Evolutionary conservation across 306 rosid species (phyloP).

Genomic region (Castanea crenata): DNA sequence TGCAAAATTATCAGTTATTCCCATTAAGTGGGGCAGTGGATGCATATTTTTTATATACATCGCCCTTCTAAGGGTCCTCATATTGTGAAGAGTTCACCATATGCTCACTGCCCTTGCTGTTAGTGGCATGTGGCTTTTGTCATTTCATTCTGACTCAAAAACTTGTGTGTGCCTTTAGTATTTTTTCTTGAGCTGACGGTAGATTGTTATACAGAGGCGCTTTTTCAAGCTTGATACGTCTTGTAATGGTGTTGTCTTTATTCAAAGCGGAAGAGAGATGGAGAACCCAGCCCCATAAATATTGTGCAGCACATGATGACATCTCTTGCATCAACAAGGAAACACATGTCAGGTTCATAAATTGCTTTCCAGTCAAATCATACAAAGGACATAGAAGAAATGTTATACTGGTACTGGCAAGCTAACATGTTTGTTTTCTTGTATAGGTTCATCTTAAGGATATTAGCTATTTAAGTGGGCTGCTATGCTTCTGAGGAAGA

Average conservation of each 20-base stretch:
- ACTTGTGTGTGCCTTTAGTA: neutral
- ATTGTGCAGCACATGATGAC: constrained; percentile 76
- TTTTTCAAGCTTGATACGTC: constrained; percentile 84
- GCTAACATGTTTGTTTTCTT: constrained; percentile 13
- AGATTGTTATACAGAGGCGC: constrained; percentile 51
- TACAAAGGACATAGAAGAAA: constrained; percentile 19
- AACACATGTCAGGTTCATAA: constrained; percentile 77
- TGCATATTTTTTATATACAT: neutral
- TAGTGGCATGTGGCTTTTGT: neutral
- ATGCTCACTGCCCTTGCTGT: constrained; percentile 1
- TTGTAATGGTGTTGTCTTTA: constrained; percentile 83
- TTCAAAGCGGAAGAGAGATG: constrained; percentile 81
- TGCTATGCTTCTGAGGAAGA: constrained; percentile 99
- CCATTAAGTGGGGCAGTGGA: neutral
- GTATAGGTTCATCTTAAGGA: constrained; percentile 82
- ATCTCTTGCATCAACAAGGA: constrained; percentile 73
- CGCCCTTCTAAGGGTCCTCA: neutral
- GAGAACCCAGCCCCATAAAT: constrained; percentile 68
- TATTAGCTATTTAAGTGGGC: constrained; percentile 78
- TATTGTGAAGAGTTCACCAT: neutral
- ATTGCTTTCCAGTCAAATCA: constrained; percentile 6
- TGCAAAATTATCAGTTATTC: neutral
- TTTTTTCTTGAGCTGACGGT: constrained; percentile 14
- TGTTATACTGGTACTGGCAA: constrained; percentile 5
- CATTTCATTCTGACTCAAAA: neutral